Conservation (phyloP, 306 rosid genomes). For the Malus orientalis region DNA sequence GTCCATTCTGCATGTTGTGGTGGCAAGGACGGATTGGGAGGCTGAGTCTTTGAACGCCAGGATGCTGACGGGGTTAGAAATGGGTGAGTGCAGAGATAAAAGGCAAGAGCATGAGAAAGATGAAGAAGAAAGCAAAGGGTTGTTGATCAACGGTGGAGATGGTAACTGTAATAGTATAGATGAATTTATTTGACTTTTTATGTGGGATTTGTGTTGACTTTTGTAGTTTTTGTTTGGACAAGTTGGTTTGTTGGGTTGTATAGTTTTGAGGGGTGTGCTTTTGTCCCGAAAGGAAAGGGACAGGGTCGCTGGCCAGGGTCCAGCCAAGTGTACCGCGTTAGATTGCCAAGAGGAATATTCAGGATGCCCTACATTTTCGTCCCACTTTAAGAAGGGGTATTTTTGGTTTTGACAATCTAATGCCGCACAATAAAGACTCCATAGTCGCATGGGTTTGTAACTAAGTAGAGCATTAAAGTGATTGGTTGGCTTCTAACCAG, state of each 20-base stretch:
- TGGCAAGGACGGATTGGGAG: constrained; percentile 72
- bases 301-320: not conserved
- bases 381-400: no score
- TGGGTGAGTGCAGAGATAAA: constrained; percentile 13
- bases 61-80: constrained; percentile 39
- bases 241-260: not conserved
- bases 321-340: not conserved
- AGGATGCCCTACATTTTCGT: not conserved
- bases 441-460: no score
- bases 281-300: not conserved
- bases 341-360: not conserved
- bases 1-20: constrained; percentile 60
- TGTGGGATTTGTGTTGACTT: not conserved
- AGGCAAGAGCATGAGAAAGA: not conserved
- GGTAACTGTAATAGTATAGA: not conserved
- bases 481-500: no score
- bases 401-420: no score
- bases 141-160: not conserved
- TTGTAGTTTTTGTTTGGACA: not conserved
- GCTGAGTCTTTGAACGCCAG: constrained; percentile 73
- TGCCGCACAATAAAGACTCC: no score
- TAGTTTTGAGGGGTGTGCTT: not conserved
- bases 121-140: not conserved
- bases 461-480: no score
- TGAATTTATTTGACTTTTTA: not conserved